Evolutionary conservation across 441 rosid genomes (phyloP).

Genomic region (Adansonia grandidieri): DNA sequence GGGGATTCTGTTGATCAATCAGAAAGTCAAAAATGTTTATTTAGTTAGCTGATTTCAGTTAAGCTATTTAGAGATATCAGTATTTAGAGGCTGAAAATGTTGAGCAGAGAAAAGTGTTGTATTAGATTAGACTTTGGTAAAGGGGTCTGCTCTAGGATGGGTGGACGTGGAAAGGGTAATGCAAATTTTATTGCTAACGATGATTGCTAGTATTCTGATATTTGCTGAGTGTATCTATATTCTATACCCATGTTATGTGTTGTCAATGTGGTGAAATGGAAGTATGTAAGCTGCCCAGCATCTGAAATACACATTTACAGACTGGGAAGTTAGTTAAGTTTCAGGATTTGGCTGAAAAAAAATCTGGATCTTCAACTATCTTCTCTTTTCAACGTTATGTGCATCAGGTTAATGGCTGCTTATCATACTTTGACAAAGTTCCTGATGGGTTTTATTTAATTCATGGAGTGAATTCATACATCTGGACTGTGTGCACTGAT

Average conservation of each 20-base stretch:
- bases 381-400: conserved; percentile 23
- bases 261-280: background rate
- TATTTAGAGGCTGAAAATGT: background rate
- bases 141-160: background rate
- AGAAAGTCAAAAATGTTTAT: conserved; percentile 3
- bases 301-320: background rate
- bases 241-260: background rate
- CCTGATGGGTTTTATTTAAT: conserved; percentile 97
- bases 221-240: background rate
- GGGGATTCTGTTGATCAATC: conserved; percentile 7
- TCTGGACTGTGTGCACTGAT: conserved; percentile 93
- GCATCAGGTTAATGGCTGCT: conserved; percentile 89
- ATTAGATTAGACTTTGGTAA: background rate
- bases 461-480: conserved; percentile 86
- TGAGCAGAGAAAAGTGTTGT: conserved; percentile 13
- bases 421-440: conserved; percentile 87
- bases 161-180: background rate
- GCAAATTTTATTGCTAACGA: background rate
- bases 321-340: conserved; percentile 16
- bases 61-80: background rate
- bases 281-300: background rate
- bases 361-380: conserved; percentile 5
- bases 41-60: background rate
- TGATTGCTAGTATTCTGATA: background rate
- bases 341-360: conserved; percentile 2